phyloP scores from a whole-genome alignment of 805 yeast species.

The Candida railenensis region DNA sequence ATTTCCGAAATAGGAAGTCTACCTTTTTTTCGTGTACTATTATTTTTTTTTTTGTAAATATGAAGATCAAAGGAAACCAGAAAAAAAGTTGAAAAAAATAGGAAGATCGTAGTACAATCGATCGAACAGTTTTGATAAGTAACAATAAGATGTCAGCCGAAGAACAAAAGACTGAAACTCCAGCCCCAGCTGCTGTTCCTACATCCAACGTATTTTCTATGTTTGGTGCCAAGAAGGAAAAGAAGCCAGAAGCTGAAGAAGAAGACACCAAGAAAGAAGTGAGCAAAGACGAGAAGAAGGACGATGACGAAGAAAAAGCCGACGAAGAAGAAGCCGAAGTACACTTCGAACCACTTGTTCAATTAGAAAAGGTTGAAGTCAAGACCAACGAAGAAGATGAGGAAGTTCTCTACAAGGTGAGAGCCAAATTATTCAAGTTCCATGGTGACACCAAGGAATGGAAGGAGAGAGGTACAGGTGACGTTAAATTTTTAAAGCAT shows the following conservation, averaged over 20 bases:
- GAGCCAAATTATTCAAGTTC: conserved; percentile 94
- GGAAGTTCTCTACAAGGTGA: conserved; percentile 55
- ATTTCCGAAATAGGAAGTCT: conserved; percentile 11
- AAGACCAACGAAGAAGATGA: conserved; percentile 61
- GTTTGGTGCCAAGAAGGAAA: conserved; percentile 89
- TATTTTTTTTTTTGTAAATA: not conserved
- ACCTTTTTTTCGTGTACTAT: not conserved
- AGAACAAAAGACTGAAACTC: conserved; percentile 26
- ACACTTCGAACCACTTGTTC: conserved; percentile 95
- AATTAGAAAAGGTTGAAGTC: conserved; percentile 92
- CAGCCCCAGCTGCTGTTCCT: conserved; percentile 54
- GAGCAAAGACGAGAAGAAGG: conserved; percentile 25
- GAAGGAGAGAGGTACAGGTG: conserved; percentile 99
- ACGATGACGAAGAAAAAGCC: conserved; percentile 51
- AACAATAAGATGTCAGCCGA: conserved; percentile 32
- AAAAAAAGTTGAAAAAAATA: not conserved
- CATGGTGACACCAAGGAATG: conserved; percentile 84
- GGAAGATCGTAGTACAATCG: not conserved
- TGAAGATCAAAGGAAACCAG: not conserved
- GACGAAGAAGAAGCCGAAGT: conserved; percentile 71
- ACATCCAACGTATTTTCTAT: conserved; percentile 84
- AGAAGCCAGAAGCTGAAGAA: conserved; percentile 44
- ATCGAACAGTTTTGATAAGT: not conserved
- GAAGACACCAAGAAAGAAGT: conserved; percentile 22
- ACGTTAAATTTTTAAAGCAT: conserved; percentile 92